These are phyloP conservation scores for Fusarium gaditjirri DNA, from an alignment of 2,329 filamentous ascomycete species.

Conservation along the genomic window DNA sequence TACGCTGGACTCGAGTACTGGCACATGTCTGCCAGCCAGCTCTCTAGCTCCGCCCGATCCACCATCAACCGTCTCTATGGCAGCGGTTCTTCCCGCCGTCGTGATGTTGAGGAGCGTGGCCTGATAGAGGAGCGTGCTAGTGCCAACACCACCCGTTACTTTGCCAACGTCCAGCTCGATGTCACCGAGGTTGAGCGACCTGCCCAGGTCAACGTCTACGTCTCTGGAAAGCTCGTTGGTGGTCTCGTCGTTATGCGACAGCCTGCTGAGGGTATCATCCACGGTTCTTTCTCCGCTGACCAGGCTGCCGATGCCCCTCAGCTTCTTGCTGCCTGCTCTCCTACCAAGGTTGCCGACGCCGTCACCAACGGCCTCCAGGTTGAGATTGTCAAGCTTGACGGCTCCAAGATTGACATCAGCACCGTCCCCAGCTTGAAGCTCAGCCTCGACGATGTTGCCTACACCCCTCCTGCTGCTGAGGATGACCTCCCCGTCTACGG, in stretches of 20 bases:
- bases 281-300: conserved; percentile 54
- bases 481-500: conserved; percentile 46
- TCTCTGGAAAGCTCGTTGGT: conserved; percentile 48
- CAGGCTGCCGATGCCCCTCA: conserved; percentile 72
- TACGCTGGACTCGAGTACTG: conserved; percentile 53
- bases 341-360: conserved; percentile 39
- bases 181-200: conserved; percentile 51
- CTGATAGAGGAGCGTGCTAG: conserved; percentile 21
- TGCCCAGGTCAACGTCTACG: conserved; percentile 49
- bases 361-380: conserved; percentile 47
- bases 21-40: conserved; percentile 46
- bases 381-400: conserved; percentile 51
- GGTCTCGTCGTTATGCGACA: conserved; percentile 52
- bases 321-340: conserved; percentile 54
- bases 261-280: conserved; percentile 46
- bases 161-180: conserved; percentile 50
- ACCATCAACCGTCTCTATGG: conserved; percentile 51
- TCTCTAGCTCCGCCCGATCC: conserved; percentile 45
- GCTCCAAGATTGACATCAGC: conserved; percentile 51
- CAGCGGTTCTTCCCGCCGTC: conserved; percentile 20
- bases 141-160: conserved; percentile 47
- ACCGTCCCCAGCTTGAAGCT: conserved; percentile 51
- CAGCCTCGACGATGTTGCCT: conserved; percentile 43
- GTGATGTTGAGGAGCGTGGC: conserved; percentile 32
- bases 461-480: conserved; percentile 40